Conservation (phyloP, 352 stramenopile genomes). For the Pythium coloratum region DNA sequence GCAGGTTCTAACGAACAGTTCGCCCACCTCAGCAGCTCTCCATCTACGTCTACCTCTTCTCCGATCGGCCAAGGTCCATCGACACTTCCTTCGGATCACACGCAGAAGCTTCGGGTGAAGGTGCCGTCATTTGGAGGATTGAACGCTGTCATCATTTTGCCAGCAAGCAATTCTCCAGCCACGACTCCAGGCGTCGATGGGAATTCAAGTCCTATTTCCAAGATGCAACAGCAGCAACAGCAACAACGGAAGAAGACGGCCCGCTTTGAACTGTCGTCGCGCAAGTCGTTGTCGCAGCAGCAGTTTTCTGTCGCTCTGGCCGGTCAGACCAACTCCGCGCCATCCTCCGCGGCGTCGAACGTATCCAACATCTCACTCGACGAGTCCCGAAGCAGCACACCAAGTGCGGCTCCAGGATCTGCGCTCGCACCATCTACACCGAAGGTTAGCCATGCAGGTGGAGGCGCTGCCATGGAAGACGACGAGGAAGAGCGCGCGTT, state of each 20-base stretch:
- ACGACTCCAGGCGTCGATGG: conserved; percentile 7
- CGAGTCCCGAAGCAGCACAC: background rate
- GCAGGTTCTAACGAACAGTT: background rate
- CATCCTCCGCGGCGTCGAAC: conserved; percentile 5
- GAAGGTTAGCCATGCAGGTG: background rate
- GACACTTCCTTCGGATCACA: conserved; percentile 51
- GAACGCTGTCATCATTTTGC: conserved; percentile 59
- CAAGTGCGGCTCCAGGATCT: background rate
- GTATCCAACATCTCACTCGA: background rate
- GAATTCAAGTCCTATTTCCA: background rate
- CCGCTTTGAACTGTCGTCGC: conserved; percentile 39
- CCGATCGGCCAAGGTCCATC: conserved; percentile 50
- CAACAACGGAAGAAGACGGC: conserved; percentile 37
- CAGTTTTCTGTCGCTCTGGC: conserved; percentile 42
- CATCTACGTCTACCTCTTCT: conserved; percentile 14
- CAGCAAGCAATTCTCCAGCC: conserved; percentile 20
- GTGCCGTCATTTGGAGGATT: conserved; percentile 56
- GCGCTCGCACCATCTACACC: background rate
- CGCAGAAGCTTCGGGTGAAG: conserved; percentile 57
- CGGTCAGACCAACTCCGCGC: background rate
- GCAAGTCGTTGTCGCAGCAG: conserved; percentile 43
- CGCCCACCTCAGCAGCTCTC: background rate
- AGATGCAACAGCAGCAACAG: conserved; percentile 18
- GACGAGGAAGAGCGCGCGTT: conserved; percentile 71
- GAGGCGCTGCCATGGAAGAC: conserved; percentile 29